Evolutionary conservation across 768 basidiomycete genomes (phyloP).

Genomic region (Hortiboletus campestris): DNA sequence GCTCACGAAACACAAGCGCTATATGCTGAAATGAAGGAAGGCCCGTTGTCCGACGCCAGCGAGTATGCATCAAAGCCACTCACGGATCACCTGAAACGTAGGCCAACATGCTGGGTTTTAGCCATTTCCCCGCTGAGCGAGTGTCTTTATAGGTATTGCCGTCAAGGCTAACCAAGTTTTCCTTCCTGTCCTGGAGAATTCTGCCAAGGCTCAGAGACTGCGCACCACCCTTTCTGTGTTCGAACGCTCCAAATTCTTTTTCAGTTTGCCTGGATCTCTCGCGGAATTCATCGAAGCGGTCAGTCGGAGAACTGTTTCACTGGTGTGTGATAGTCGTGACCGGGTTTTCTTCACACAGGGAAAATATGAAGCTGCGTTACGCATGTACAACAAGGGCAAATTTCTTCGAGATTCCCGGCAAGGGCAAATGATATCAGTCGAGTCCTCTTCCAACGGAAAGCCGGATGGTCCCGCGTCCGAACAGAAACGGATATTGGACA

Average conservation of each 20-base stretch:
- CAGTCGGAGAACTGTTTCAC: constrained; percentile 23
- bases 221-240: constrained; percentile 93
- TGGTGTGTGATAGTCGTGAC: background rate
- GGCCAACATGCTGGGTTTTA: constrained; percentile 14
- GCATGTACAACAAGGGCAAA: constrained; percentile 97
- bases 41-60: constrained; percentile 67
- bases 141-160: constrained; percentile 62
- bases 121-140: constrained; percentile 4
- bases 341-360: constrained; percentile 51
- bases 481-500: constrained; percentile 90
- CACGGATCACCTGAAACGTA: constrained; percentile 83
- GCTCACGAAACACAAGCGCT: constrained; percentile 53
- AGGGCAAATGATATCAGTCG: constrained; percentile 75
- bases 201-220: constrained; percentile 90
- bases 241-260: constrained; percentile 96
- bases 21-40: constrained; percentile 91
- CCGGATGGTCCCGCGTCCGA: constrained; percentile 58
- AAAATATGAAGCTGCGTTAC: constrained; percentile 88
- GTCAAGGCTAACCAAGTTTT: constrained; percentile 95
- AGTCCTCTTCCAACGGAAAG: constrained; percentile 56
- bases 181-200: constrained; percentile 92
- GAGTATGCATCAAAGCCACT: constrained; percentile 85
- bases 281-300: constrained; percentile 89
- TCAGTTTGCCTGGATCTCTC: constrained; percentile 92
- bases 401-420: constrained; percentile 88